Base-by-base conservation (phyloP, 495 filamentous ascomycete genomes). In the Trypethelium eluteriae region DNA sequence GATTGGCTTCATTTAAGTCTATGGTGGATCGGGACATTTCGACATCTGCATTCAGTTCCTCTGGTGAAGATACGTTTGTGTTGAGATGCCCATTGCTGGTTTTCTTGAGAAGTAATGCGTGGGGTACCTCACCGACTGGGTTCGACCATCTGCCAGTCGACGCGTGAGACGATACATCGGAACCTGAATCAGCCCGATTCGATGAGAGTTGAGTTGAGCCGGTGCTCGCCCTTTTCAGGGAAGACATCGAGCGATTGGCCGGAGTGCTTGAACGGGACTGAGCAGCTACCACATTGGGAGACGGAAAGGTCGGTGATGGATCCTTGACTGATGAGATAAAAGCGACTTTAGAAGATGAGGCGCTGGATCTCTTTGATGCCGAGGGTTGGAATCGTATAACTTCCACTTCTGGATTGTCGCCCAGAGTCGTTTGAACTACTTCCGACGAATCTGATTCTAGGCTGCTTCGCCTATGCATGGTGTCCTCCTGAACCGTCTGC, bases 41-140 rank as follows among this genome's bases (percentile, higher is more conserved):
- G 4, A 53, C 25, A 18, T 59, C 25, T 7, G 53, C 53, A 18
- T 59, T 36, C 7, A 59, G 36, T 59, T 59, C 53, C 32, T 59
- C 53, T 9, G 18, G 6, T 35, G 53, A 59, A 11, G 53, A 35
- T 0, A 59, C 32, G 1, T 10, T 59, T 7, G 18, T 18, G 6
- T 18, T 4, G 14, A 59, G 53, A 59, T 59, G 53, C 32, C 14
- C 25, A 36, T 59, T 59, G 32, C 53, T 59, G 32, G 53, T 59
- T 34, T 36, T 59, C 53, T 36, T 4, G 32, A 59, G 53, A 3
- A 59, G 32, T 14, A 9, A 2, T 36, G 7, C 32, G 0, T 6
- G 53, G 32, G 11, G 5, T 11, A 35, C 6, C 10, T 59, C 1
- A 36, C 53, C n/a, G 32, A 59, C 18, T 9, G 53, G 32, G 14